Evolutionary conservation across 768 basidiomycete species (phyloP).

Genomic region (Mycena pura): DNA sequence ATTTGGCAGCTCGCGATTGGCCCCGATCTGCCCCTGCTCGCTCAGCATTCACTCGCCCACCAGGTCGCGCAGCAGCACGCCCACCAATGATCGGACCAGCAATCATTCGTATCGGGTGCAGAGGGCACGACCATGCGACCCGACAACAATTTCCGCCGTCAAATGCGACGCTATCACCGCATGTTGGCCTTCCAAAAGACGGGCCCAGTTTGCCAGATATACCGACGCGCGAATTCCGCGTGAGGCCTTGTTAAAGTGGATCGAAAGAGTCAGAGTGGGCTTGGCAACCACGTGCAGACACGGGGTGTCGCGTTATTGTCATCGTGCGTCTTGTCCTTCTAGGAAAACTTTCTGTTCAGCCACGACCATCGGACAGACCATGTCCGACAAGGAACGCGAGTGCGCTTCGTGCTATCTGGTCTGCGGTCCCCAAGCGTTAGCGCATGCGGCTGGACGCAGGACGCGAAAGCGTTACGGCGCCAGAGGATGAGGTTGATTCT

Average conservation of each 20-base stretch:
- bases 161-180: conserved; percentile 79
- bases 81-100: conserved; percentile 73
- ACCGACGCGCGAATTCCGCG: conserved; percentile 79
- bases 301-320: conserved; percentile 58
- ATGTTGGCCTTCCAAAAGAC: conserved; percentile 84
- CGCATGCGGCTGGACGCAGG: background rate
- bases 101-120: conserved; percentile 75
- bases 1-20: conserved; percentile 85
- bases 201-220: conserved; percentile 86
- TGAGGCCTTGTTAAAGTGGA: conserved; percentile 79
- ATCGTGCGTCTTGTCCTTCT: conserved; percentile 61
- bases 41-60: conserved; percentile 89
- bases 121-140: conserved; percentile 54
- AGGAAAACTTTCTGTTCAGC: conserved; percentile 50
- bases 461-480: too few species aligned
- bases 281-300: conserved; percentile 58
- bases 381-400: conserved; percentile 84
- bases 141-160: conserved; percentile 74
- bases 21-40: conserved; percentile 92
- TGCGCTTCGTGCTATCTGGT: conserved; percentile 35
- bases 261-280: conserved; percentile 76
- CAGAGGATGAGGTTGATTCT: too few species aligned
- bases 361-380: conserved; percentile 56
- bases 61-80: conserved; percentile 81
- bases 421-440: conserved; percentile 61